Percentiles rank a stretch among this genome's conserved stretches.
Conservation (phyloP, 371 early-diverging fungal genomes). For the Mortierella sp. region DNA sequence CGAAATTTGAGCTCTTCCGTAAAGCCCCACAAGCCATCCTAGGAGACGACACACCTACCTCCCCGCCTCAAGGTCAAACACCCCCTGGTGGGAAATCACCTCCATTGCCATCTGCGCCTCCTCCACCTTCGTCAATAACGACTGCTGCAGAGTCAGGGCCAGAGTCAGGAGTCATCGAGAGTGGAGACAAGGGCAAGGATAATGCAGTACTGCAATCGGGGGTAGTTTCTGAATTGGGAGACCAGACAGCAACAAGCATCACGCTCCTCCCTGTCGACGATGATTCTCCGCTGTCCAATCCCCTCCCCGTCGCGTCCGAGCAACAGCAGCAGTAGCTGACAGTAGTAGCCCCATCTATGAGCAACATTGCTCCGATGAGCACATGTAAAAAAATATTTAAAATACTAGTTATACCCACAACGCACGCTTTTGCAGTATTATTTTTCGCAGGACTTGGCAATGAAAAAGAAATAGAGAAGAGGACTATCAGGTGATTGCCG, state of each 20-base stretch:
- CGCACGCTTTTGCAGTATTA: not conserved
- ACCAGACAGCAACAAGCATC: not conserved
- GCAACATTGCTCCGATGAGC: not conserved
- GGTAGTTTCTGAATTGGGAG: not conserved
- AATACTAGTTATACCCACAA: too few relatives aligned
- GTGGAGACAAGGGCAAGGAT: not conserved
- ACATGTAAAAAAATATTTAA: not conserved
- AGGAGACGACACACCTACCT: not conserved
- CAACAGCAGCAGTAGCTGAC: not conserved
- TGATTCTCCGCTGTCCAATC: not conserved
- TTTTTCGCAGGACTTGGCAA: not conserved
- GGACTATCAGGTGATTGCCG: too few relatives aligned
- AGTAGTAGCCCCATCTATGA: not conserved
- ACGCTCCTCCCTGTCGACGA: not conserved
- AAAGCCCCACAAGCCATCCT: conserved; percentile 39
- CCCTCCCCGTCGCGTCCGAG: not conserved
- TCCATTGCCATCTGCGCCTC: not conserved
- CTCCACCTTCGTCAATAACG: not conserved
- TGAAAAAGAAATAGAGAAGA: too few relatives aligned
- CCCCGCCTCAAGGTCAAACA: too few relatives aligned
- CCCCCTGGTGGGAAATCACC: not conserved
- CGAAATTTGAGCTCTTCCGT: conserved; percentile 31
- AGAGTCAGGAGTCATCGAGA: not conserved
- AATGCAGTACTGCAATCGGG: too few relatives aligned
- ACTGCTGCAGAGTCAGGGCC: not conserved